Base-by-base conservation (phyloP, 2,329 filamentous ascomycete species). In the Malbranchea zuffiana region DNA sequence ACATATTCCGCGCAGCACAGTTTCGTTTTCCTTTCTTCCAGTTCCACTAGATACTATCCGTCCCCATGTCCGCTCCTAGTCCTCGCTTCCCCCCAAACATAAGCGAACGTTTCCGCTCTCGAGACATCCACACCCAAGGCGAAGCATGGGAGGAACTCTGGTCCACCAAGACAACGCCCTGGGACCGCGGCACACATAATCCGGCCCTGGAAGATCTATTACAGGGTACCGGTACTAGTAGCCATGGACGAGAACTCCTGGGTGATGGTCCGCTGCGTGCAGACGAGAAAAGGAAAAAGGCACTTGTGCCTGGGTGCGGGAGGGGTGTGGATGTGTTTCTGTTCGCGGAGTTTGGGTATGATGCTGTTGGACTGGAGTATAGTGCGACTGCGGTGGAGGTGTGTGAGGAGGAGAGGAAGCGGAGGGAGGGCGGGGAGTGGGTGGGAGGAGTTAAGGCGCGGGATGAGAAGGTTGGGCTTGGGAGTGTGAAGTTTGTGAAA, bases 301-400 rank as follows among this genome's bases (percentile, higher is more conserved):
- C 79, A 1, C 65, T 92, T 6, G 80, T 93, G 0, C 82, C 85
- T 0, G 85, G 84, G 4, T 93, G 85, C 57, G 86, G 85, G 0
- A 72, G 74, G 31, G 86, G 85, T 4, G 80, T 90, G 52, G 86
- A 93, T 60, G 81, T 85, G 1, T 66, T 84, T 6, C 66, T 93
- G 24, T 69, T 93, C 29, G 73, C 77, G 33, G 74, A 74, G 6
- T 74, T 79, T 51, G 85, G 85, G 1, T 90, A 82, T 54, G 80
- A 92, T 58, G 75, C 77, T 1, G 78, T 74, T 50, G 86, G 83
- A 0, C 60, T 93, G 1, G 85, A 92, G 53, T 70, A 72, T 38
- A 78, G 76, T 29, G 50, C 64, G 6, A 62, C 60, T 12, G 75
- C 65, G 1, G 41, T 68, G 3, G 52, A 61, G 32, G 52, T 48